These are phyloP conservation scores for Lasiosphaeria ovina DNA, from an alignment of 495 filamentous ascomycete species.

Conservation along the genomic window DNA sequence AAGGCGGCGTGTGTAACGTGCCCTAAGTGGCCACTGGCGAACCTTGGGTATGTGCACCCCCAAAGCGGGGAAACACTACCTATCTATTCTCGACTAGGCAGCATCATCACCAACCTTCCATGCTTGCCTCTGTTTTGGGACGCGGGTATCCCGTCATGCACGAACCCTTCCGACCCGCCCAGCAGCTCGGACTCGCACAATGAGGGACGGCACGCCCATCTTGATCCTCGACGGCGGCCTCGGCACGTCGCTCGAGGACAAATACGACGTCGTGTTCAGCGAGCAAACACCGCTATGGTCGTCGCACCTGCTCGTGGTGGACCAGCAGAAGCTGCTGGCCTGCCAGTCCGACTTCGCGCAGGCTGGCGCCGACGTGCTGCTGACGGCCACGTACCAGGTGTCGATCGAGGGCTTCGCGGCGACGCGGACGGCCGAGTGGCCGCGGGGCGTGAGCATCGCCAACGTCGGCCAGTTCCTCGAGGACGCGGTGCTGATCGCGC, in stretches of 20 bases:
- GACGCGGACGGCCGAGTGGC: constrained; percentile 26
- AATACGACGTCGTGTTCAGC: constrained; percentile 48
- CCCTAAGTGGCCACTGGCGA: no score
- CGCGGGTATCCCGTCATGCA: no score
- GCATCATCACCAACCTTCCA: no score
- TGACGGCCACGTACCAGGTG: constrained; percentile 66
- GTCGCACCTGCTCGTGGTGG: constrained; percentile 55
- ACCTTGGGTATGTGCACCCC: no score
- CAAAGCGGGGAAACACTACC: no score
- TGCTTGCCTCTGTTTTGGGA: no score
- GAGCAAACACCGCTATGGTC: constrained; percentile 59
- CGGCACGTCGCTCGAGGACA: constrained; percentile 61
- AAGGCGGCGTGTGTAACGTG: no score
- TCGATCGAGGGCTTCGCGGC: constrained; percentile 52
- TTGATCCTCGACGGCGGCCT: constrained; percentile 64
- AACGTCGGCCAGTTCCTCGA: constrained; percentile 28
- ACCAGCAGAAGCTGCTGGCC: constrained; percentile 48
- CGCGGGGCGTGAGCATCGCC: constrained; percentile 23
- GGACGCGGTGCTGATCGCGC: constrained; percentile 39
- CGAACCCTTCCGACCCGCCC: no score
- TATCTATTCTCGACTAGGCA: no score
- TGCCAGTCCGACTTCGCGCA: constrained; percentile 54
- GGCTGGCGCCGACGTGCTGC: constrained; percentile 57
- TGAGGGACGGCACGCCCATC: constrained; percentile 28
- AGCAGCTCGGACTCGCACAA: not conserved